Evolutionary conservation across 176 grass and related monocot species (phyloP).

Genomic region (Carex parvula): DNA sequence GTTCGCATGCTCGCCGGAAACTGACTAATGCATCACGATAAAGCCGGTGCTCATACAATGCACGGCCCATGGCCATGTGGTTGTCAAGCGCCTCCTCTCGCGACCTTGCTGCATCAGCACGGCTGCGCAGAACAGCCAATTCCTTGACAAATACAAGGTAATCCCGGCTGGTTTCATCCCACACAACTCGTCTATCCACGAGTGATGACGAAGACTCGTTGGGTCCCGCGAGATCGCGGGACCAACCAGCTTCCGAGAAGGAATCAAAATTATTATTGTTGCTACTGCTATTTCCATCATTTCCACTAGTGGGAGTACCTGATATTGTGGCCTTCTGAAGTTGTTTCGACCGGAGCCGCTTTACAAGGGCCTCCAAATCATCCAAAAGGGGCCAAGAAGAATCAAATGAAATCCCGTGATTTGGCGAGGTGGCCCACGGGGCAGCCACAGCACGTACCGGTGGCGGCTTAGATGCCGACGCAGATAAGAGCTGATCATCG

Average conservation of each 20-base stretch:
- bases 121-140: conserved; percentile 60
- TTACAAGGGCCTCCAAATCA: conserved; percentile 89
- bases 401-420: conserved; percentile 74
- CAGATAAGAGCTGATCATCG: conserved; percentile 52
- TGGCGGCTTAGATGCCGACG: conserved; percentile 6
- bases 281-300: conserved; percentile 21
- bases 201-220: conserved; percentile 43
- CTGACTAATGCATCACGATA: conserved; percentile 72
- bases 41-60: conserved; percentile 71
- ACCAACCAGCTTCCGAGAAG: conserved; percentile 98
- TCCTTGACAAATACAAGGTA: conserved; percentile 97
- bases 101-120: conserved; percentile 52
- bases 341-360: conserved; percentile 91
- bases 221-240: conserved; percentile 57
- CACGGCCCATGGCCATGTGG: conserved; percentile 83
- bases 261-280: conserved; percentile 67
- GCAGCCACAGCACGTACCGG: conserved; percentile 32
- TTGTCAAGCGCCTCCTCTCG: conserved; percentile 94
- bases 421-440: conserved; percentile 66
- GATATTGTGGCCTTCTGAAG: conserved; percentile 35
- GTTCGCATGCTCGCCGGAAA: conserved; percentile 83
- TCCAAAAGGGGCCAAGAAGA: conserved; percentile 85
- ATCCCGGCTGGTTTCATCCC: conserved; percentile 85
- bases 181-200: conserved; percentile 21
- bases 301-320: conserved; percentile 18